Conservation (phyloP, 176 grass and related monocot species). For the Zea mays region Zm-B73-REFERENCE-NAM-5.0 NC_050098.1:216531501-216532000, state of each 20-base stretch:
- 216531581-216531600: too few relatives aligned
- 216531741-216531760: too few relatives aligned
- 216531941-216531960: slow-evolving; percentile 84
- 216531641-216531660: not conserved
- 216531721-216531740: not conserved
- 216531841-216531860: too few relatives aligned
- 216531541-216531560: too few relatives aligned
- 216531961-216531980: slow-evolving; percentile 73
- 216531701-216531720: not conserved
- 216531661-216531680: not conserved
- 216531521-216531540: too few relatives aligned
- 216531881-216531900: not conserved
- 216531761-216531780: not conserved
- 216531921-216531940: slow-evolving; percentile 52
- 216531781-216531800: not conserved
- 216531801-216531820: not conserved
- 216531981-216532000: slow-evolving; percentile 64
- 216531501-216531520: too few relatives aligned
- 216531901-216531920: not conserved
- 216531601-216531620: too few relatives aligned
- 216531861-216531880: too few relatives aligned
- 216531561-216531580: not conserved
- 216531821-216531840: not conserved
- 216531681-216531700: not conserved
- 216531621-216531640: not conserved